Conservation (phyloP, 2,329 filamentous ascomycete genomes). For the Talaromyces rugulosus region DNA sequence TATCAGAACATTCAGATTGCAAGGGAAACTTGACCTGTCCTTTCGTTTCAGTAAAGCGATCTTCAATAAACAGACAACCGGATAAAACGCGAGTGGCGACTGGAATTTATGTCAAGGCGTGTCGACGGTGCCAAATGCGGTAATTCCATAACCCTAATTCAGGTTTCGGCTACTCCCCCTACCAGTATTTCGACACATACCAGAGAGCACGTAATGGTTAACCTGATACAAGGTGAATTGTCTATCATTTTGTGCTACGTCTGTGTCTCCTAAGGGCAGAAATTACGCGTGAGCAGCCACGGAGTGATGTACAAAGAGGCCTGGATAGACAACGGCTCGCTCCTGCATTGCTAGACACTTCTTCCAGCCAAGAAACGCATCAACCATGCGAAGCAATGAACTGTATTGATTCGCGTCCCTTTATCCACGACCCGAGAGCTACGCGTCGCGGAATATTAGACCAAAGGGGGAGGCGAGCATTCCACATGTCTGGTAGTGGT, state of each 20-base stretch:
- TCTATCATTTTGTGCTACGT: background rate
- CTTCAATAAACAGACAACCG: background rate
- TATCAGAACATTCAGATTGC: background rate
- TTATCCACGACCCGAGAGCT: background rate
- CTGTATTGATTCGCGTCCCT: background rate
- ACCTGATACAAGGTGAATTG: background rate
- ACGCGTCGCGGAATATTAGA: background rate
- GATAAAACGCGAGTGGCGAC: background rate
- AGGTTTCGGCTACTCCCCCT: background rate
- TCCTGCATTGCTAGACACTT: background rate
- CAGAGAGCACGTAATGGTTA: background rate
- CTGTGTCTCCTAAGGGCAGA: background rate
- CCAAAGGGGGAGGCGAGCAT: conserved; percentile 4
- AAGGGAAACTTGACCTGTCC: background rate
- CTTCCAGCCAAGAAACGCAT: background rate
- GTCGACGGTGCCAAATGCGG: background rate
- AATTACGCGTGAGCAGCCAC: background rate
- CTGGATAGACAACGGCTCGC: background rate
- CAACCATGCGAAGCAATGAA: background rate
- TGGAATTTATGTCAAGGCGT: background rate
- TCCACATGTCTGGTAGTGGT: conserved; percentile 7
- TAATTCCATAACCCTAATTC: conserved; percentile 1
- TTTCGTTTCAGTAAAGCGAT: background rate
- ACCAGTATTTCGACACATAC: background rate
- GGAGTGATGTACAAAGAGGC: background rate